phyloP scores from a whole-genome alignment of 2,329 filamentous ascomycete genomes.

The Coniosporium tulheliwenetii region DNA sequence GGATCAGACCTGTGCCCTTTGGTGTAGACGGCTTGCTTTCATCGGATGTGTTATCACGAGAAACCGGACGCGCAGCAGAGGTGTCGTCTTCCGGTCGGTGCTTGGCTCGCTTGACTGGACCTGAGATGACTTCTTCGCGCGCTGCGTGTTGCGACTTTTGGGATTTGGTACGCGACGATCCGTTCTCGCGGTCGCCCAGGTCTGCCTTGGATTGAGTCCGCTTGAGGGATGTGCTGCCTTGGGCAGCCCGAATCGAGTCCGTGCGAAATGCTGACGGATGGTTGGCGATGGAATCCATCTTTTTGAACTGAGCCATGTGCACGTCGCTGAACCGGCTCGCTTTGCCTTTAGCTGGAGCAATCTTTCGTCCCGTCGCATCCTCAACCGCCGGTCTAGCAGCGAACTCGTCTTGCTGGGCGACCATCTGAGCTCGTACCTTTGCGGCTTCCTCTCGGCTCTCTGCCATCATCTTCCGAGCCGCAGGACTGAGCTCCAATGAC shows the following conservation, averaged over 20 bases:
- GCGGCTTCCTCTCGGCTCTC: constrained; percentile 58
- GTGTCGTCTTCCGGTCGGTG: constrained; percentile 52
- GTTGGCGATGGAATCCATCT: constrained; percentile 90
- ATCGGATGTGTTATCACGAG: constrained; percentile 25
- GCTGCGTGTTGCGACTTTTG: constrained; percentile 15
- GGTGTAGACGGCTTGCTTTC: constrained; percentile 22
- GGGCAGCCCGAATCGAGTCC: constrained; percentile 35
- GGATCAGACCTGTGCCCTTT: constrained; percentile 31
- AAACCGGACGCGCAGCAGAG: constrained; percentile 46
- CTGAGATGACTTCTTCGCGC: constrained; percentile 17
- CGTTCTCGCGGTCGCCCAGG: constrained; percentile 43
- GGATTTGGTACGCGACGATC: constrained; percentile 17
- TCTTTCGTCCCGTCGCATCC: constrained; percentile 42
- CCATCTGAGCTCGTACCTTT: constrained; percentile 53
- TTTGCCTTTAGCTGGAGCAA: constrained; percentile 67
- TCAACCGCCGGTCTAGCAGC: constrained; percentile 22
- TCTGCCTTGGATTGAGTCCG: constrained; percentile 44
- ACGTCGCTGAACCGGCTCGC: constrained; percentile 66
- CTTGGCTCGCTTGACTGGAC: constrained; percentile 55
- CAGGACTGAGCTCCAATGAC: constrained; percentile 42
- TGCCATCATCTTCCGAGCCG: constrained; percentile 43
- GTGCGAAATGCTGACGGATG: constrained; percentile 67
- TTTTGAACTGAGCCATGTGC: constrained; percentile 82
- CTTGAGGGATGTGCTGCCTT: constrained; percentile 33
- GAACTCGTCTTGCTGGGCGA: constrained; percentile 44